phyloP scores from a whole-genome alignment of 2,329 filamentous ascomycete species.

The Didymella lethalis region DNA sequence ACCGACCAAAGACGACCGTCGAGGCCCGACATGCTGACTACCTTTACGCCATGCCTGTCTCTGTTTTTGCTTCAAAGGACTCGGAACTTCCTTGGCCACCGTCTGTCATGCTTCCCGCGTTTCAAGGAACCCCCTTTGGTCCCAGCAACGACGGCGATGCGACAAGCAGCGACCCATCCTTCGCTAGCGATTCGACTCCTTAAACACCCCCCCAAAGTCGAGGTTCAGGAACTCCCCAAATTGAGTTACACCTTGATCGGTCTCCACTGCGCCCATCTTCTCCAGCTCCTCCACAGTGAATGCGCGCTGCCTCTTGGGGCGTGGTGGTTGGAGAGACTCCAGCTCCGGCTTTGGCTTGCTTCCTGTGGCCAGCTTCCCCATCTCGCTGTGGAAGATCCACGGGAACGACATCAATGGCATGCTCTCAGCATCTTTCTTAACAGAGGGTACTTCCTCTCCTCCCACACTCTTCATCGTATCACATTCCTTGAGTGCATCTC shows the following conservation, averaged over 20 bases:
- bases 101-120: neutral
- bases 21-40: neutral
- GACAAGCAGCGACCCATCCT: neutral
- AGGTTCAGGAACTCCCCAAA: conserved; percentile 49
- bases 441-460: conserved; percentile 48
- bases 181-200: neutral
- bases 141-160: neutral
- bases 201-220: conserved; percentile 23
- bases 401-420: conserved; percentile 93
- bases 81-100: neutral
- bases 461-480: conserved; percentile 51
- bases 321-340: neutral
- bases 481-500: conserved; percentile 64
- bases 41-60: neutral
- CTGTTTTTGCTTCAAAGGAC: neutral
- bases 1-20: neutral
- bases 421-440: conserved; percentile 57
- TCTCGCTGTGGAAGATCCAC: conserved; percentile 81
- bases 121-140: neutral
- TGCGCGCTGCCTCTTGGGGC: neutral
- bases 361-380: conserved; percentile 71
- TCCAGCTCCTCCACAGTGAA: neutral
- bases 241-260: conserved; percentile 43
- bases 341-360: neutral
- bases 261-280: conserved; percentile 37